phyloP scores from a whole-genome alignment of 2,329 filamentous ascomycete genomes.

The Amauroascus niger region DNA sequence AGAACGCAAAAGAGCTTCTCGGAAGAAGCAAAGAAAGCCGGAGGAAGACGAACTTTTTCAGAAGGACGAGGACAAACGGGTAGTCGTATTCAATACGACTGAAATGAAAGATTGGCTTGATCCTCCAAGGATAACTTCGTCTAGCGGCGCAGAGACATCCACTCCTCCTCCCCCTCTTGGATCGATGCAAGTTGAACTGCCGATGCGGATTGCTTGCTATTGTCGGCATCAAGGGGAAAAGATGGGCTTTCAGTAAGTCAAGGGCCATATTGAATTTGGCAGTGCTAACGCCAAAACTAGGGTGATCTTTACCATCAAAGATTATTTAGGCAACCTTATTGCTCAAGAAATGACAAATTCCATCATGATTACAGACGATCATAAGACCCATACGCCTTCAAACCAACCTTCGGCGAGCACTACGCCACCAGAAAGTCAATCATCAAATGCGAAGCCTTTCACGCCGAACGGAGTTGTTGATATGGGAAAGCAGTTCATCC shows the following conservation, averaged over 20 bases:
- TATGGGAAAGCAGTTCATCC: conserved; percentile 25
- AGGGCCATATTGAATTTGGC: background rate
- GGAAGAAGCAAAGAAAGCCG: conserved; percentile 87
- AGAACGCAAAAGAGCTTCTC: conserved; percentile 78
- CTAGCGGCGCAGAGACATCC: conserved; percentile 32
- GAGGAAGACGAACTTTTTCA: conserved; percentile 87
- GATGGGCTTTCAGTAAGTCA: conserved; percentile 59
- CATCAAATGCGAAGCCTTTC: conserved; percentile 39
- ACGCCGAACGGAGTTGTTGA: conserved; percentile 28
- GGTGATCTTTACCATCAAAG: conserved; percentile 91
- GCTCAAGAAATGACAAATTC: conserved; percentile 77
- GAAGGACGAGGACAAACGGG: conserved; percentile 65
- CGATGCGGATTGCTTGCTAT: conserved; percentile 95
- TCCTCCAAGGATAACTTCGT: conserved; percentile 46
- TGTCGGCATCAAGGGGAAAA: conserved; percentile 94
- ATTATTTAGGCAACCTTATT: conserved; percentile 63
- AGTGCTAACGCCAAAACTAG: conserved; percentile 26
- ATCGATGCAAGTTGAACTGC: conserved; percentile 68
- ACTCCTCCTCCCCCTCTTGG: conserved; percentile 39
- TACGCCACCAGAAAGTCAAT: conserved; percentile 31
- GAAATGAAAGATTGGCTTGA: conserved; percentile 78
- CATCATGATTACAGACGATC: conserved; percentile 96
- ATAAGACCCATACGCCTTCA: conserved; percentile 65
- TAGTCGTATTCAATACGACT: conserved; percentile 84
- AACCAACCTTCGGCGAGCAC: conserved; percentile 29